Evolutionary conservation across 2,329 filamentous ascomycete species (phyloP).

Genomic region (Fusarium sp.): DNA sequence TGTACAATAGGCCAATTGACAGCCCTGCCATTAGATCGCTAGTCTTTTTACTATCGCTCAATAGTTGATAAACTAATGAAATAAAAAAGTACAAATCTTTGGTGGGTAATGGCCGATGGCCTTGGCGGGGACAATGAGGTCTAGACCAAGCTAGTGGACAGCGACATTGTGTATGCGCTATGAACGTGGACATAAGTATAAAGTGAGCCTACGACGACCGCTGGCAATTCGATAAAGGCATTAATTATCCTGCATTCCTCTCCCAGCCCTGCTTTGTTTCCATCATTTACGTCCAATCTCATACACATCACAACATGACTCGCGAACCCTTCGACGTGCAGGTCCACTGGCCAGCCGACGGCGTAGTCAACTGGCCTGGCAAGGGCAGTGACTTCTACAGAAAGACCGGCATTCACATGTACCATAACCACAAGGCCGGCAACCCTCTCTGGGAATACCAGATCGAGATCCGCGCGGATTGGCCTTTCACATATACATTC

Average conservation of each 20-base stretch:
- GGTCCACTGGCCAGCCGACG: background rate
- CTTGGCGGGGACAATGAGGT: background rate
- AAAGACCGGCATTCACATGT: background rate
- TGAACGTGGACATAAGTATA: background rate
- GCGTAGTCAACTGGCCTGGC: background rate
- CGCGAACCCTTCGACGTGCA: background rate
- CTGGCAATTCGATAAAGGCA: accelerated
- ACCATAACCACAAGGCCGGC: background rate
- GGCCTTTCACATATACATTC: background rate
- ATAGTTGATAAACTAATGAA: accelerated
- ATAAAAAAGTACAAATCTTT: background rate
- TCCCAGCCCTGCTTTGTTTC: background rate
- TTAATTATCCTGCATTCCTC: accelerated
- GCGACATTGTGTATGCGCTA: background rate
- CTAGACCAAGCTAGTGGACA: background rate
- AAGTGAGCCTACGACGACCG: background rate
- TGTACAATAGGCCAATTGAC: too few relatives aligned
- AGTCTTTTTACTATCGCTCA: background rate
- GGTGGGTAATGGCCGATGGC: accelerated
- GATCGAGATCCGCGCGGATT: background rate
- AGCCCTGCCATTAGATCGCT: accelerated
- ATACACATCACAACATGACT: background rate
- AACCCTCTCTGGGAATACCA: background rate
- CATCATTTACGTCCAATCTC: background rate
- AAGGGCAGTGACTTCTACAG: background rate